Percentiles rank a stretch among this genome's conserved stretches.
These are phyloP conservation scores for Skeletonema potamos DNA, from an alignment of 108 stramenopile genomes.

Conservation along the genomic window DNA sequence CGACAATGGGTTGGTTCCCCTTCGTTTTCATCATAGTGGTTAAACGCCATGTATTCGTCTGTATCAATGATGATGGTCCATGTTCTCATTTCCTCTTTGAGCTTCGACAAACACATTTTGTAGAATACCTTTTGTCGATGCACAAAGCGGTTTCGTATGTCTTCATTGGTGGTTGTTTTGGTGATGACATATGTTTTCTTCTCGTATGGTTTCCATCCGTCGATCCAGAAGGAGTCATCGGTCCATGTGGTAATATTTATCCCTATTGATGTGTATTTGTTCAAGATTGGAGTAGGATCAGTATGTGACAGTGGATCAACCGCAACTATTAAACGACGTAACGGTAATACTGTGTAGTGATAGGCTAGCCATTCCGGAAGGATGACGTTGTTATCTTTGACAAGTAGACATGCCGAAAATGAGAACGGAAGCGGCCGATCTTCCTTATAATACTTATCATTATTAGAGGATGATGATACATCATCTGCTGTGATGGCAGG, in stretches of 20 bases:
- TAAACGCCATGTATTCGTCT: constrained; percentile 62
- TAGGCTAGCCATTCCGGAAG: constrained; percentile 62
- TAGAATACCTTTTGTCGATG: constrained; percentile 41
- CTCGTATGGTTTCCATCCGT: constrained; percentile 1
- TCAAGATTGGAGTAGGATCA: constrained; percentile 10
- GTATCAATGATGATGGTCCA: constrained; percentile 64
- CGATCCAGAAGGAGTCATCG: constrained; percentile 6
- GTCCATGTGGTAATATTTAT: constrained; percentile 24
- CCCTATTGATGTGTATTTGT: not conserved
- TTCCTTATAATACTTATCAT: too few relatives aligned
- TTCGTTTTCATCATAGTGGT: constrained; percentile 23
- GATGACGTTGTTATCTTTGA: constrained; percentile 52
- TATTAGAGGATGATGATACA: too few relatives aligned
- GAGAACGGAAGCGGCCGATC: constrained; percentile 1
- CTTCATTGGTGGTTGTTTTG: constrained; percentile 4
- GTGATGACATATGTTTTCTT: not conserved
- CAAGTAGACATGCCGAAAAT: constrained; percentile 59
- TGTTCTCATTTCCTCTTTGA: constrained; percentile 12
- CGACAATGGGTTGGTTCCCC: constrained; percentile 6
- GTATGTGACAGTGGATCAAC: constrained; percentile 34
- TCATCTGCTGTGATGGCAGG: too few relatives aligned
- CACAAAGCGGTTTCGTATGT: not conserved
- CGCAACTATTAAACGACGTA: constrained; percentile 40
- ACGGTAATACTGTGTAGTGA: constrained; percentile 53
- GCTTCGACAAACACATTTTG: constrained; percentile 12